Evolutionary conservation across 352 stramenopile species (phyloP).

Genomic region (Phytophthora citrophthora): DNA sequence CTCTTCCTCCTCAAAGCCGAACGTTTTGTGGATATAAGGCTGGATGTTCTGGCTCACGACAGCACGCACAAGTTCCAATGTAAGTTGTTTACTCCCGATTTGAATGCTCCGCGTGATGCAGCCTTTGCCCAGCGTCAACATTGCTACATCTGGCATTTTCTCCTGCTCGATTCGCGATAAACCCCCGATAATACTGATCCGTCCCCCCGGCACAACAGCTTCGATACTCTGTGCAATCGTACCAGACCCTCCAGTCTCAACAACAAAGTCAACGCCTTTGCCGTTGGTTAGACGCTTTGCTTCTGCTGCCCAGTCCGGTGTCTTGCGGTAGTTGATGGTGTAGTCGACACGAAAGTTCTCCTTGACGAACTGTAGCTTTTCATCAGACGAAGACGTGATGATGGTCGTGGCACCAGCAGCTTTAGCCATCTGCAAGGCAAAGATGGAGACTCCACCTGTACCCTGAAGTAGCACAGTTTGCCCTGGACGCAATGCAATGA

Average conservation of each 20-base stretch:
- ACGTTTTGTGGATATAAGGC: conserved; percentile 33
- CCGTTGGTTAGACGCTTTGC: conserved; percentile 19
- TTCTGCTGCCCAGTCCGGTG: conserved; percentile 27
- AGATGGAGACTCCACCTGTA: conserved; percentile 30
- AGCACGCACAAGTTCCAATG: conserved; percentile 26
- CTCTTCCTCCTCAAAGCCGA: conserved; percentile 20
- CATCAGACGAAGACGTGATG: conserved; percentile 26
- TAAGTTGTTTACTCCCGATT: conserved; percentile 31
- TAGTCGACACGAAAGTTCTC: conserved; percentile 24
- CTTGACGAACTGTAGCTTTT: conserved; percentile 33
- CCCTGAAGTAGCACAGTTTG: conserved; percentile 20
- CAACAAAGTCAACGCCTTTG: conserved; percentile 30
- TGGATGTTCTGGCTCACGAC: conserved; percentile 27
- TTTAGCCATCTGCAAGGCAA: conserved; percentile 27
- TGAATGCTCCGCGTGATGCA: conserved; percentile 28
- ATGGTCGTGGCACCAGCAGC: conserved; percentile 31
- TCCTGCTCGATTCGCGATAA: conserved; percentile 16
- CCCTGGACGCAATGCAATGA: conserved; percentile 5
- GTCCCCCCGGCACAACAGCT: conserved; percentile 19
- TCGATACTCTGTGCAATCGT: conserved; percentile 37
- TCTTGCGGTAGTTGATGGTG: conserved; percentile 40
- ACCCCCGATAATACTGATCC: conserved; percentile 30
- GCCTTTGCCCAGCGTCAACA: conserved; percentile 19
- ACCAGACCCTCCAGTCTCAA: conserved; percentile 35
- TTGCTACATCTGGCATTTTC: conserved; percentile 31